These are phyloP conservation scores for Microcos paniculata DNA, from an alignment of 345 rosid species.

Conservation along the genomic window DNA sequence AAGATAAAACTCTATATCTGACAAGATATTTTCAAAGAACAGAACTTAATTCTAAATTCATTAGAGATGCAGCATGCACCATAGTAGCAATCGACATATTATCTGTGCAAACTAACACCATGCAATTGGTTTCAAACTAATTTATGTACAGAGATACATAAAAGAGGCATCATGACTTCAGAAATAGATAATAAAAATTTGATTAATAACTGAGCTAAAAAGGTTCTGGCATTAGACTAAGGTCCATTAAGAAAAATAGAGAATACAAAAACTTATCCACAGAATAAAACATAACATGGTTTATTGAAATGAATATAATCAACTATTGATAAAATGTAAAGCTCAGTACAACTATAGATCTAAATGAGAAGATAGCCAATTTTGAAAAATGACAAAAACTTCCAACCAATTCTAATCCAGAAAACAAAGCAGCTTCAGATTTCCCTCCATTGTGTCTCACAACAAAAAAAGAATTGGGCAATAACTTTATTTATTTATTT, in stretches of 20 bases:
- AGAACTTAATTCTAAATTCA: slow-evolving; percentile 2
- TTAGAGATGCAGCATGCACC: background rate
- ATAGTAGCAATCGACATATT: background rate
- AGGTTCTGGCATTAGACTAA: background rate
- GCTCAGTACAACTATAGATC: background rate
- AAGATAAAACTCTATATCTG: background rate
- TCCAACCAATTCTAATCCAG: background rate
- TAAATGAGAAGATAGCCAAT: background rate
- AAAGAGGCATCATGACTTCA: background rate
- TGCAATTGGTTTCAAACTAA: background rate
- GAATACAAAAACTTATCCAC: background rate
- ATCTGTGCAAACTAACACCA: background rate
- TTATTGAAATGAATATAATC: background rate
- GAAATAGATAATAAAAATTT: background rate
- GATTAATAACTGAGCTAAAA: background rate
- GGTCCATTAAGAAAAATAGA: background rate
- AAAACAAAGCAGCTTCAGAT: slow-evolving; percentile 2
- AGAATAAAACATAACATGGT: background rate
- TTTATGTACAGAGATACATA: background rate
- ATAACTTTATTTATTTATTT: no score
- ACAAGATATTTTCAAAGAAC: background rate
- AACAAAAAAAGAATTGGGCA: background rate
- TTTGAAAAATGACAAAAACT: background rate
- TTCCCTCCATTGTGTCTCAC: background rate
- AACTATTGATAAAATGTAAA: background rate